phyloP scores from a whole-genome alignment of 345 rosid genomes.

The Murraya koenigii region DNA sequence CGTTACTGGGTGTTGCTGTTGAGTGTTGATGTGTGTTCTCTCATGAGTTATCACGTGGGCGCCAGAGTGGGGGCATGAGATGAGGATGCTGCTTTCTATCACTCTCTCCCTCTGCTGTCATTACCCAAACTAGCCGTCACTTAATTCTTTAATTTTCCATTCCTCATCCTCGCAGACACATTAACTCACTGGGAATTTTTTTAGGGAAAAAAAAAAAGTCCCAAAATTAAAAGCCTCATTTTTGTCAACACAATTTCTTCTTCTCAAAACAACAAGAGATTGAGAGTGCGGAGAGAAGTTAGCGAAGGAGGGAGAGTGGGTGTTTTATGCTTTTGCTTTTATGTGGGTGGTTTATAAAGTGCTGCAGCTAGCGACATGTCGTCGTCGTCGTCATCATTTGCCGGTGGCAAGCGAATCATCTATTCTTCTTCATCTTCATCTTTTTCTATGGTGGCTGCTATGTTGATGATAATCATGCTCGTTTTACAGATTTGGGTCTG shows the following conservation, averaged over 20 bases:
- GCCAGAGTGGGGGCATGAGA: slow-evolving; percentile 26
- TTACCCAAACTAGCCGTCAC: slow-evolving; percentile 22
- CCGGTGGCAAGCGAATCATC: slow-evolving; percentile 16
- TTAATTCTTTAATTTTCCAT: background rate
- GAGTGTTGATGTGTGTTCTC: background rate
- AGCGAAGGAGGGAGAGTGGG: background rate
- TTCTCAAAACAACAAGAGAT: background rate
- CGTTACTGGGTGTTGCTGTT: too few relatives aligned
- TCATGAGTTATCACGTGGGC: slow-evolving; percentile 25
- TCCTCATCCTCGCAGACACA: too few relatives aligned
- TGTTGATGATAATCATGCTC: slow-evolving; percentile 18
- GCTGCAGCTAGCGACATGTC: background rate
- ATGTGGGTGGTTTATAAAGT: slow-evolving; percentile 31
- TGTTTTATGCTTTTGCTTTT: slow-evolving; percentile 9
- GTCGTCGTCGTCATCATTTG: background rate
- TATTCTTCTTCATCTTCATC: slow-evolving; percentile 23
- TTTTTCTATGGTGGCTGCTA: slow-evolving; percentile 12
- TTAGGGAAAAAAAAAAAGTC: too few relatives aligned
- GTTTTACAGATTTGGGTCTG: slow-evolving; percentile 48
- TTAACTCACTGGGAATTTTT: too few relatives aligned
- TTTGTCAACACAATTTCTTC: background rate
- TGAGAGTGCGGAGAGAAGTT: background rate
- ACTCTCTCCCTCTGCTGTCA: slow-evolving; percentile 7
- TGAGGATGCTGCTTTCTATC: slow-evolving; percentile 8
- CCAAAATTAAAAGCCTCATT: too few relatives aligned